Base-by-base conservation (phyloP, 2,329 filamentous ascomycete species). In the Aspergillus pseudoterreus region DNA sequence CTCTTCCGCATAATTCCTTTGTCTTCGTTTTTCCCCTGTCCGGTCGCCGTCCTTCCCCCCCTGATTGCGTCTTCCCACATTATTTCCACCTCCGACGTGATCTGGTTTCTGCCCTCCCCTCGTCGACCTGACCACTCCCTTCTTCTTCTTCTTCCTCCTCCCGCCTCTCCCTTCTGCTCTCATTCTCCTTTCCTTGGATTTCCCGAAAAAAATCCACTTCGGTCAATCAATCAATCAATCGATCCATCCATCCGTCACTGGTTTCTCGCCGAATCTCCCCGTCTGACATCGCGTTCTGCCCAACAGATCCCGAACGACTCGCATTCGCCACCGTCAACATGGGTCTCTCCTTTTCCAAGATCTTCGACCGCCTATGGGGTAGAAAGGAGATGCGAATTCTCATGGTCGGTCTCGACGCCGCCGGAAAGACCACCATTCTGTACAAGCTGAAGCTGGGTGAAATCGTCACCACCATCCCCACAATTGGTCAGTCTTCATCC, bases 301-400 rank as follows among this genome's bases (percentile, higher is more conserved):
- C 24, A 39, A 15, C 46, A 56, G 53, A 57, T 51, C 54, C 55
- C 55, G 36, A 54, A 59, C 48, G 55, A 59, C 54, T 52, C 52
- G 47, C 57, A 55, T 57, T 60, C 62, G 61, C 63, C 69, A 71
- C 71, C 68, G 67, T 71, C 72, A 92, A 77, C 78, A 99, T 99
- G 94, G 94, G 94, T 95, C 84, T 97, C 77, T 85, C 88, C 73
- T 90, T 97, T 80, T 97, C 92, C 70, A 96, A 94, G 84, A 76
- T 97, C 73, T 94, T 97, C 77, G 90, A 95, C 75, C 86, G 87
- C 81, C 84, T 97, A 77, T 96, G 90, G 87, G 91, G 92, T 72
- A 96, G 96, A 88, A 97, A 97, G 87, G 94, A 99, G 86, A 99
- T 99, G 94, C 87, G 94, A 83, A 96, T 99, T 81, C 78, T 99